These are phyloP conservation scores for Coccomyxa sp. DNA, from an alignment of 139 green algal genomes.

Conservation along the genomic window DNA sequence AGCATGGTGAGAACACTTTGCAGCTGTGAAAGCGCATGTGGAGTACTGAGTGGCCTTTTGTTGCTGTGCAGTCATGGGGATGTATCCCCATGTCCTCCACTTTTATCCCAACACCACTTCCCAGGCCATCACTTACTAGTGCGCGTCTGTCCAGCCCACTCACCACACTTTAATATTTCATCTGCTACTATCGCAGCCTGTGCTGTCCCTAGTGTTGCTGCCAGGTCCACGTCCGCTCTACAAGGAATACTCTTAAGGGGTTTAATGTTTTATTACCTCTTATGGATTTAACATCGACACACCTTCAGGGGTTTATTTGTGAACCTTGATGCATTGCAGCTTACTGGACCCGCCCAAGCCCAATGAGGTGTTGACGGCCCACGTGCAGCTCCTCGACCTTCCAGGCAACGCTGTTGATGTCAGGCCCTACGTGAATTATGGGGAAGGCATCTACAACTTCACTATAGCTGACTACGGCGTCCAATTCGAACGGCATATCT, in stretches of 20 bases:
- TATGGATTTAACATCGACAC: not conserved
- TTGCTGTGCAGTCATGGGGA: not conserved
- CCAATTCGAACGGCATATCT: not conserved
- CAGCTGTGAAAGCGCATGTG: not conserved
- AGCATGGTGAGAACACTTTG: not conserved
- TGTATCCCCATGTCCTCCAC: not conserved
- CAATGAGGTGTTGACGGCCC: not conserved
- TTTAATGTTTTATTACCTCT: not conserved
- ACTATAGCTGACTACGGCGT: not conserved
- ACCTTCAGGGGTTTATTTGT: not conserved
- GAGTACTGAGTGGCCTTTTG: not conserved
- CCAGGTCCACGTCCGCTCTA: not conserved
- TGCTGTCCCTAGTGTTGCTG: no score
- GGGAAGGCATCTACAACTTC: not conserved
- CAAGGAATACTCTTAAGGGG: not conserved
- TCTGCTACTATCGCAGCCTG: no score
- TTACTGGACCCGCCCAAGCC: not conserved
- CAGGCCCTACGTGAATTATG: not conserved
- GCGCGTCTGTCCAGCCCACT: not conserved
- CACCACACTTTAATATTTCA: no score
- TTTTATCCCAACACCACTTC: not conserved
- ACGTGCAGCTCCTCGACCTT: not conserved
- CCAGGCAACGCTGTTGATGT: not conserved
- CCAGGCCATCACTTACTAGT: not conserved
- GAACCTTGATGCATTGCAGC: not conserved